A percentile compares a stretch with the other conserved stretches of the same genome.
phyloP scores from a whole-genome alignment of 1,139 yeast genomes.

The Kodamaea plutei region DNA sequence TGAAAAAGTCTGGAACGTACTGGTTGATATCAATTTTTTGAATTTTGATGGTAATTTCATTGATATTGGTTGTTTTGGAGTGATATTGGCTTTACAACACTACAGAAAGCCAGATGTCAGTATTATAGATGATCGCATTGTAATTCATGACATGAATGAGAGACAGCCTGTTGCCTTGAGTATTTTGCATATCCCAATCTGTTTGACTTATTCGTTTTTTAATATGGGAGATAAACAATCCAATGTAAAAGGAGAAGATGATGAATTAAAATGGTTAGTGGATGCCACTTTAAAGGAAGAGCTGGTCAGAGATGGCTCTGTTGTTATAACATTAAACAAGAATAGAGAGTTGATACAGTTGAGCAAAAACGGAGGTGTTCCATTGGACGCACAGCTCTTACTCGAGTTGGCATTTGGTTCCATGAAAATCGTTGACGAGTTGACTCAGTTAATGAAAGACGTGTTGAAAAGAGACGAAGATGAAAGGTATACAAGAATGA shows the following conservation, averaged over 20 bases:
- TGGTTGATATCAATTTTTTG: slow-evolving; percentile 85
- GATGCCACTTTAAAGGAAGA: slow-evolving; percentile 85
- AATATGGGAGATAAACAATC: slow-evolving; percentile 62
- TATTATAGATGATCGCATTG: slow-evolving; percentile 54
- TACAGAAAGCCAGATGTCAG: slow-evolving; percentile 81
- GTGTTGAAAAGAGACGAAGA: slow-evolving; percentile 55
- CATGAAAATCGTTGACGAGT: slow-evolving; percentile 52
- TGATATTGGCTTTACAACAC: slow-evolving; percentile 79
- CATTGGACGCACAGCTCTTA: slow-evolving; percentile 69
- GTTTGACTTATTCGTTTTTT: slow-evolving; percentile 85
- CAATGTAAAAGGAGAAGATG: slow-evolving; percentile 61
- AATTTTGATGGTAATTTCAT: slow-evolving; percentile 90
- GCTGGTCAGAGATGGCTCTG: slow-evolving; percentile 65
- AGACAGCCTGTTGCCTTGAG: slow-evolving; percentile 85
- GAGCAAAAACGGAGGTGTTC: slow-evolving; percentile 85
- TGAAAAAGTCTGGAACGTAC: slow-evolving; percentile 80
- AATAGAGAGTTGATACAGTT: slow-evolving; percentile 89
- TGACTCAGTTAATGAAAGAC: slow-evolving; percentile 62
- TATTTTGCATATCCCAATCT: slow-evolving; percentile 82
- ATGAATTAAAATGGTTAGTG: slow-evolving; percentile 57
- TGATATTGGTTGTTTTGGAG: slow-evolving; percentile 88
- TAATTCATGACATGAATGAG: slow-evolving; percentile 68
- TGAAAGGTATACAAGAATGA: slow-evolving; percentile 25
- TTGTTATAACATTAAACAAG: slow-evolving; percentile 83
- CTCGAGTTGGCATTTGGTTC: slow-evolving; percentile 71